These are phyloP conservation scores for Bocquillonia castaneifolia DNA, from an alignment of 441 rosid genomes.

Conservation along the genomic window DNA sequence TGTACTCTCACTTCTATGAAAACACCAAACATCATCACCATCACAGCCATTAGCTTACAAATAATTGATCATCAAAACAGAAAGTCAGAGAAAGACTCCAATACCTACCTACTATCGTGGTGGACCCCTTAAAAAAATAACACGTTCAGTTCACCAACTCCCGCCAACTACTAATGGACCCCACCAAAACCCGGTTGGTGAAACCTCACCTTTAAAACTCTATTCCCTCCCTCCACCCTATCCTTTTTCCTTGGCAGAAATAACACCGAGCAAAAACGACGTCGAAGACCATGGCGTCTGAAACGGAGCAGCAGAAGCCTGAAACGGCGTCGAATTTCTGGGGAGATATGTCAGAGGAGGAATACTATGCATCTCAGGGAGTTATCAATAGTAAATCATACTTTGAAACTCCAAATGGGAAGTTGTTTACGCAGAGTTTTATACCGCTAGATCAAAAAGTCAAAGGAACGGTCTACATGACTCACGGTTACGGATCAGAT, in stretches of 20 bases:
- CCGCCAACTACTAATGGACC: neutral
- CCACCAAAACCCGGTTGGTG: conserved; percentile 9
- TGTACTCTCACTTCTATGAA: too few relatives aligned
- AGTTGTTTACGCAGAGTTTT: conserved; percentile 73
- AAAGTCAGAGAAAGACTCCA: neutral
- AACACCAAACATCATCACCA: too few relatives aligned
- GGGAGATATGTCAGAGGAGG: conserved; percentile 81
- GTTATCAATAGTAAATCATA: conserved; percentile 59
- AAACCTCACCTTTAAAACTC: conserved; percentile 2
- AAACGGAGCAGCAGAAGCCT: conserved; percentile 21
- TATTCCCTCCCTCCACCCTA: neutral
- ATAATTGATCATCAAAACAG: too few relatives aligned
- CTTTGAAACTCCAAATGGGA: conserved; percentile 79
- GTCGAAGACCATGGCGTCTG: conserved; percentile 41
- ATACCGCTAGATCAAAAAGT: conserved; percentile 57
- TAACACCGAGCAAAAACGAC: conserved; percentile 19
- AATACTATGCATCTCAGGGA: conserved; percentile 75
- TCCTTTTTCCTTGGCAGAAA: neutral
- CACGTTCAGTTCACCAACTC: conserved; percentile 21
- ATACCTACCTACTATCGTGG: neutral
- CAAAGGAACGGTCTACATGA: conserved; percentile 71
- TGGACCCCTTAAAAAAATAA: neutral
- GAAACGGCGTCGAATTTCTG: conserved; percentile 59
- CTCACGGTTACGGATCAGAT: conserved; percentile 89
- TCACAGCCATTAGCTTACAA: too few relatives aligned